Base-by-base conservation (phyloP, 108 stramenopile genomes). In the Skeletonema potamos region DNA sequence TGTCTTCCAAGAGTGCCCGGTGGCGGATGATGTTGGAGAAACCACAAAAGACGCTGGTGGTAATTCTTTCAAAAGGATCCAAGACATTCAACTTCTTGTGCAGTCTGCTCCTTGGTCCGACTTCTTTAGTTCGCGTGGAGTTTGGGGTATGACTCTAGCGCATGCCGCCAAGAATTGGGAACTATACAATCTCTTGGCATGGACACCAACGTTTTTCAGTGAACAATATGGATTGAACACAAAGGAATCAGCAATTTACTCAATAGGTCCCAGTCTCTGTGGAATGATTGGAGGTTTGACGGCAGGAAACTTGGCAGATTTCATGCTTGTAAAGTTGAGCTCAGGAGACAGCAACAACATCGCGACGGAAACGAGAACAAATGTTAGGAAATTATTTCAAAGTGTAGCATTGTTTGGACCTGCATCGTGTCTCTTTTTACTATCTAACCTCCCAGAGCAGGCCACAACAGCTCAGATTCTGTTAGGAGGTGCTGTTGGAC, bases 141-240 rank as follows among this genome's bases (percentile, higher is more conserved):
- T 89, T 2, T 90, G 85, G 88, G 89, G 84, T 4, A 90, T 96
- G 84, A 79, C 84, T 8, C 43, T 87, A n/a, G 95, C 93, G 3
- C 95, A 96, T 64, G 90, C 88, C 17, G 87, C 93, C 6, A 92
- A 93, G 60, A 96, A 96, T 69, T 94, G 88, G 88, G 89, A 89
- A n/a, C 64, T 96, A 43, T 96, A 96, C 79, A 92, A 90, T 51
- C 54, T 80, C 29, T 68, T 96, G 11, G 82, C 90, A 1, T 96
- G 95, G 95, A 85, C 89, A 51, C 95, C 95, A 13, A 93, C 93
- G 33, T 96, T 93, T 62, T 96, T 88, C 73, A 68, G 71, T n/a
- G 87, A 95, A 67, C 89, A 88, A 44, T 96, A 92, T 58, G 86
- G 87, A 9, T 59, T 96, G 15, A 86, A 85, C 46, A 83, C 93